Evolutionary conservation across 257 asterid genomes (phyloP), one percentile per base, ranked within the genome.

Genomic region (Solanum arcanum): DNA sequence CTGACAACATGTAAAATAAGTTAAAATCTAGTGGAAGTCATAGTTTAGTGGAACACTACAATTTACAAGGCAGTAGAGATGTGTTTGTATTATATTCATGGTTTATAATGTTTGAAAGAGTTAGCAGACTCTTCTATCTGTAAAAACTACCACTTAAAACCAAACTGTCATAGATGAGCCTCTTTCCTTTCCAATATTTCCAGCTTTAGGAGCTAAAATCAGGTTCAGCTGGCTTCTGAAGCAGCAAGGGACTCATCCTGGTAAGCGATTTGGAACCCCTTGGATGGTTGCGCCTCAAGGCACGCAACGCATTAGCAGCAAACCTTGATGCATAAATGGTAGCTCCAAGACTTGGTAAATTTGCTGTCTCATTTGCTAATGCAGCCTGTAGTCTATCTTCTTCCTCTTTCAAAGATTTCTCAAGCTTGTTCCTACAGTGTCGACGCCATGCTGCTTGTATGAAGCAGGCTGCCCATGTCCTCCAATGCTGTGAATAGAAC

Each of bases 361-460:
- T 87, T 35, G 87, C 91, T n/a, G 84, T 86, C 87, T 90, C 90
- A 60, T 84, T 72, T 25, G 72, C 86, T 75, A 89, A 83, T 56
- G 91, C 91, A 27, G 76, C 89, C 47, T 90, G 92, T 83, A 88
- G 70, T 25, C 89, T 87, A 35, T 92, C 89, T 83, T 93, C 96
- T 87, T 93, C 95, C 56, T 90, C 94, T 60, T 27, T 75, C 86
- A 93, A 72, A 6, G 88, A 86, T 86, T 87, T 90, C 86, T 90
- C 94, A 1, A 90, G 86, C 88, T 91, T 93, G 91, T 90, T 93
- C 91, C 94, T 89, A 86, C 86, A 81, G 80, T 92, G 88, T 72
- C 94, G 74, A 6, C 93, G 91, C 96, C 96, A 95, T 12, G 98
- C 96, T 56, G 89, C 94, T 88, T 94, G 98, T 88, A 94, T 93